Evolutionary conservation across 371 early-diverging fungal genomes (phyloP).

Genomic region (Mortierella sp.): DNA sequence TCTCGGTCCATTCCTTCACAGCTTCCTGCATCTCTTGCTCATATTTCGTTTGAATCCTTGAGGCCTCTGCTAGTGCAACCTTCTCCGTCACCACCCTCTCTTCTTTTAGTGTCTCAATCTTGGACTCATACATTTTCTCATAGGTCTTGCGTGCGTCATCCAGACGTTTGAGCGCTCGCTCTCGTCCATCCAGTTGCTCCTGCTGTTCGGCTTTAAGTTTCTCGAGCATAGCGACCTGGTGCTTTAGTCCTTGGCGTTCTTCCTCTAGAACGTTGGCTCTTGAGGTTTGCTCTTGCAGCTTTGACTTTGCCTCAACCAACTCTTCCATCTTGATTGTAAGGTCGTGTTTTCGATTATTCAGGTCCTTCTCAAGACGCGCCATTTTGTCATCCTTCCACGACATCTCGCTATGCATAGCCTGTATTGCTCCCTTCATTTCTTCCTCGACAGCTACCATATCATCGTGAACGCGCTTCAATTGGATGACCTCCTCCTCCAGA

Average conservation of each 20-base stretch:
- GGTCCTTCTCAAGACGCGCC: constrained; percentile 20
- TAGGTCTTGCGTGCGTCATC: constrained; percentile 34
- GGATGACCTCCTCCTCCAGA: constrained; percentile 12
- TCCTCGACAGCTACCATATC: constrained; percentile 4
- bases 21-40: constrained; percentile 11
- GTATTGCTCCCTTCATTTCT: constrained; percentile 6
- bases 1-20: not conserved
- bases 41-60: not conserved
- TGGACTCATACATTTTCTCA: constrained; percentile 38
- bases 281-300: constrained; percentile 12
- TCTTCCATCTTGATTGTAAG: constrained; percentile 15
- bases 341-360: constrained; percentile 19
- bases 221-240: constrained; percentile 5
- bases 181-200: constrained; percentile 35
- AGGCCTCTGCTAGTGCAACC: constrained; percentile 10
- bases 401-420: constrained; percentile 1
- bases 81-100: constrained; percentile 22
- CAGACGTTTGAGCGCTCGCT: constrained; percentile 23
- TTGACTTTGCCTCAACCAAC: constrained; percentile 5
- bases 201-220: constrained; percentile 19
- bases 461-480: constrained; percentile 2
- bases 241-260: constrained; percentile 12
- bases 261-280: constrained; percentile 11
- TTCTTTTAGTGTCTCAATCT: constrained; percentile 30
- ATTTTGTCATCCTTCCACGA: constrained; percentile 14